These are phyloP conservation scores for Trametes pubescens DNA, from an alignment of 1,284 basidiomycete genomes.

Conservation along the genomic window DNA sequence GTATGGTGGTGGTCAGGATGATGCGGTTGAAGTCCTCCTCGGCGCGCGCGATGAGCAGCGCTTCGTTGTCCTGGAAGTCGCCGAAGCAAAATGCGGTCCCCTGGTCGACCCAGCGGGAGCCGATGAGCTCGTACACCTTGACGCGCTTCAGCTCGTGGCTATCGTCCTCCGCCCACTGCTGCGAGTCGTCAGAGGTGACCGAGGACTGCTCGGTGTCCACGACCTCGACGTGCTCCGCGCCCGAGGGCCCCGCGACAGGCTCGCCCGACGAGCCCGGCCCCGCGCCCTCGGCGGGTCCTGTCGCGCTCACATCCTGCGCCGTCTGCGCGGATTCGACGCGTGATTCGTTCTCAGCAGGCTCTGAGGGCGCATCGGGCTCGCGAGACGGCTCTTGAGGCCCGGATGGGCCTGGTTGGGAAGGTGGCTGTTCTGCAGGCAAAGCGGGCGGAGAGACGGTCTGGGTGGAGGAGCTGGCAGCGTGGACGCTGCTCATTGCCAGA, in stretches of 20 bases:
- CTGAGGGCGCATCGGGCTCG: conserved; percentile 28
- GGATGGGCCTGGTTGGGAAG: conserved; percentile 33
- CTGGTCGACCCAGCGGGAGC: conserved; percentile 90
- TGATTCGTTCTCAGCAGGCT: conserved; percentile 25
- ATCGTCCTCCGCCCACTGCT: conserved; percentile 47
- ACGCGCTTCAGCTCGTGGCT: conserved; percentile 50
- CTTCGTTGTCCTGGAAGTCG: conserved; percentile 84
- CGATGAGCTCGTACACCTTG: conserved; percentile 90
- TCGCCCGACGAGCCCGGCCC: conserved; percentile 22
- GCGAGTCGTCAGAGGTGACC: conserved; percentile 39
- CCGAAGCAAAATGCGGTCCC: conserved; percentile 95
- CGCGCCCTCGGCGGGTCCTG: conserved; percentile 29
- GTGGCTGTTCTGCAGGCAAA: conserved; percentile 35
- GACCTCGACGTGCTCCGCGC: conserved; percentile 28
- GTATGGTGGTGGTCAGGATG: conserved; percentile 78
- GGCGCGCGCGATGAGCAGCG: conserved; percentile 84
- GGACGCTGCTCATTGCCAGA: conserved; percentile 44
- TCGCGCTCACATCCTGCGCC: conserved; percentile 25
- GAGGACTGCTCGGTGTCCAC: conserved; percentile 30
- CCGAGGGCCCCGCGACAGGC: conserved; percentile 23
- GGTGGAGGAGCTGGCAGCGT: conserved; percentile 39
- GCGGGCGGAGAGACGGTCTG: conserved; percentile 29
- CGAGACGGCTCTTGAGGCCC: conserved; percentile 30
- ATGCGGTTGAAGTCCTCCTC: conserved; percentile 77
- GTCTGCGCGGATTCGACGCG: conserved; percentile 30